These are phyloP conservation scores for Fusarium sp. DNA, from an alignment of 2,329 filamentous ascomycete genomes.

Conservation along the genomic window DNA sequence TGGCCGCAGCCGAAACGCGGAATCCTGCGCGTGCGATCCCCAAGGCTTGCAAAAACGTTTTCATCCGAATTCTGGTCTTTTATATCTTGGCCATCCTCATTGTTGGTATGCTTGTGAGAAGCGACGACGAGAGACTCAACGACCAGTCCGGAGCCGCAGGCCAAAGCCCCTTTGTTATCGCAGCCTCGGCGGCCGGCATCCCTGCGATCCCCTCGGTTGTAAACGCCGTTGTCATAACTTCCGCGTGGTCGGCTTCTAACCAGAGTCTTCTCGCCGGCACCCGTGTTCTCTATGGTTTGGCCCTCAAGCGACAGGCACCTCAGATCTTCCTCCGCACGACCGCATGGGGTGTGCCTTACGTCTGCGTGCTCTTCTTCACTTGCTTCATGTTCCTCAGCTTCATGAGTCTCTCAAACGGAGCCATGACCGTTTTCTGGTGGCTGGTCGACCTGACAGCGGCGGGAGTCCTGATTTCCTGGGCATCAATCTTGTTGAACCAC, in stretches of 20 bases:
- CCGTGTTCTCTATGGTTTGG: slow-evolving; percentile 67
- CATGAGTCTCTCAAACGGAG: slow-evolving; percentile 64
- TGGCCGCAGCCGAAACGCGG: slow-evolving; percentile 67
- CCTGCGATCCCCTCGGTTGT: slow-evolving; percentile 74
- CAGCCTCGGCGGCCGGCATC: slow-evolving; percentile 73
- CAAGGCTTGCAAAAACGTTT: slow-evolving; percentile 64
- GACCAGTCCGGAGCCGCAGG: slow-evolving; percentile 55
- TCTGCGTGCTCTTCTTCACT: slow-evolving; percentile 63
- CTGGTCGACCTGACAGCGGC: slow-evolving; percentile 69
- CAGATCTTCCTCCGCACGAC: slow-evolving; percentile 67
- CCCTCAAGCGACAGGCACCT: slow-evolving; percentile 67
- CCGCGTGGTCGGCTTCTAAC: slow-evolving; percentile 75
- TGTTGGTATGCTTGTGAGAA: slow-evolving; percentile 73
- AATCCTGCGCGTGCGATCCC: slow-evolving; percentile 64
- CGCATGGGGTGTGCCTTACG: slow-evolving; percentile 69
- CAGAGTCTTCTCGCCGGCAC: slow-evolving; percentile 69
- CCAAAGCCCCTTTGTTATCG: slow-evolving; percentile 73
- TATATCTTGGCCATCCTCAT: slow-evolving; percentile 76
- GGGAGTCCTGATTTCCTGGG: slow-evolving; percentile 72
- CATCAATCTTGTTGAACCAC: slow-evolving; percentile 66
- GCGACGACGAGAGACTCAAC: slow-evolving; percentile 63
- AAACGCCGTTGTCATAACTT: slow-evolving; percentile 80
- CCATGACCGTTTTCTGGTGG: slow-evolving; percentile 73
- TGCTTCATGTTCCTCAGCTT: slow-evolving; percentile 67
- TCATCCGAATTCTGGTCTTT: slow-evolving; percentile 66